A percentile compares a stretch with the other conserved stretches of the same genome.
Conservation (phyloP, 495 filamentous ascomycete genomes). For the Pseudevernia furfuracea region DNA sequence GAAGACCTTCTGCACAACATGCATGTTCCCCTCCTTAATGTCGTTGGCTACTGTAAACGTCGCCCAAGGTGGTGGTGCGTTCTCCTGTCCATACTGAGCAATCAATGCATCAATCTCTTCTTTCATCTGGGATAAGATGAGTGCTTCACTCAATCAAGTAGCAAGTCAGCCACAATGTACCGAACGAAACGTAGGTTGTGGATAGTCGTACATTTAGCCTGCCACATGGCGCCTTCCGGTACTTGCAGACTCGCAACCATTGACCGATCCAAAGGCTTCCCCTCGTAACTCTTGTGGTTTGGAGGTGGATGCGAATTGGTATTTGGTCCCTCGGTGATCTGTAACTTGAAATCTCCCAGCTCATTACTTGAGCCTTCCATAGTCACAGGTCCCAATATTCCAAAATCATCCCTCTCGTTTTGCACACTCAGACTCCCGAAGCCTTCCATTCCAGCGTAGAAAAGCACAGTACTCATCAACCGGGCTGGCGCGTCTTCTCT, state of each 20-base stretch:
- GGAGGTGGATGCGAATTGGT: constrained; percentile 55
- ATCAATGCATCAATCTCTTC: constrained; percentile 61
- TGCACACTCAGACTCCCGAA: constrained; percentile 56
- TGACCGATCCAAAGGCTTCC: constrained; percentile 69
- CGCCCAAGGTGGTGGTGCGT: constrained; percentile 66
- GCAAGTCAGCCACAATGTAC: constrained; percentile 23
- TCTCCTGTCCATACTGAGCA: constrained; percentile 59
- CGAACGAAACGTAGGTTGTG: neutral
- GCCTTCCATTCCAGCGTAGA: constrained; percentile 76
- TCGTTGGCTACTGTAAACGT: constrained; percentile 68
- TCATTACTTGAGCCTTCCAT: constrained; percentile 64
- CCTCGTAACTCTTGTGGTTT: constrained; percentile 55
- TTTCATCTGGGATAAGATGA: constrained; percentile 74
- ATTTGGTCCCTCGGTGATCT: constrained; percentile 61
- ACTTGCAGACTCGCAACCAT: constrained; percentile 63
- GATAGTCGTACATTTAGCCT: constrained; percentile 56
- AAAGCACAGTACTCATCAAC: constrained; percentile 69
- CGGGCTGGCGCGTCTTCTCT: constrained; percentile 56
- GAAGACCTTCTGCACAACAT: constrained; percentile 89
- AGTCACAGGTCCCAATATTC: constrained; percentile 65
- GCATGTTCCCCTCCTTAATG: constrained; percentile 69
- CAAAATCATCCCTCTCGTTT: constrained; percentile 45
- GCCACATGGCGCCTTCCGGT: constrained; percentile 71
- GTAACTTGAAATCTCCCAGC: constrained; percentile 78
- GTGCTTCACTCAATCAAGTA: constrained; percentile 31